A percentile compares a stretch with the other conserved stretches of the same genome.
These are phyloP conservation scores for Quercus phellos DNA, from an alignment of 331 rosid species.

Conservation along the genomic window DNA sequence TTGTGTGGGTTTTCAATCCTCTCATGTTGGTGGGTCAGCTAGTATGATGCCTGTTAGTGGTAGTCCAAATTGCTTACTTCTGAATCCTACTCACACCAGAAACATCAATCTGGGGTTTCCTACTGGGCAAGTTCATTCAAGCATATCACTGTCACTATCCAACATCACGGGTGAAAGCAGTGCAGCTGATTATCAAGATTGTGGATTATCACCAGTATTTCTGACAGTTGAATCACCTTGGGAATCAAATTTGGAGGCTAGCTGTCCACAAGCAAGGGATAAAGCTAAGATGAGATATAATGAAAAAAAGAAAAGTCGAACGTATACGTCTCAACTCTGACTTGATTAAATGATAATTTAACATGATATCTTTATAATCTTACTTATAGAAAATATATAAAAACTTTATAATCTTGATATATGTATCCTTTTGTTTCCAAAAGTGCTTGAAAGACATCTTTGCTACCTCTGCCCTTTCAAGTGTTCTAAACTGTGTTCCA, in stretches of 20 bases:
- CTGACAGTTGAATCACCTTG: conserved; percentile 52
- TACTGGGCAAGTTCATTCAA: conserved; percentile 53
- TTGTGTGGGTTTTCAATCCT: conserved; percentile 43
- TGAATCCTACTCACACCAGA: conserved; percentile 39
- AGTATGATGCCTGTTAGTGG: conserved; percentile 38
- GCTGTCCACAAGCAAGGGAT: conserved; percentile 63
- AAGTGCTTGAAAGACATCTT: background rate
- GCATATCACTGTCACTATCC: conserved; percentile 48
- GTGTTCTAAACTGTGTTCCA: background rate
- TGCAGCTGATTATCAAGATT: conserved; percentile 60
- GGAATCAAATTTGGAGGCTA: conserved; percentile 61
- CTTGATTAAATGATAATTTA: background rate
- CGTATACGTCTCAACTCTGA: conserved; percentile 37
- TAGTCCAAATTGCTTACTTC: conserved; percentile 37
- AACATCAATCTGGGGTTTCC: conserved; percentile 63
- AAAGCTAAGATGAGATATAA: conserved; percentile 81
- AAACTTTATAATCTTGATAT: background rate
- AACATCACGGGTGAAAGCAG: conserved; percentile 56
- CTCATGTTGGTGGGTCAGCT: conserved; percentile 38
- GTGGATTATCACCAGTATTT: conserved; percentile 53
- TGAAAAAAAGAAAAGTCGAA: conserved; percentile 81
- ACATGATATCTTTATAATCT: background rate
- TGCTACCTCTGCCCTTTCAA: background rate
- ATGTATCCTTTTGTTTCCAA: background rate
- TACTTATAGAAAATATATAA: background rate